Evolutionary conservation across 257 asterid genomes (phyloP), one percentile per base, ranked within the genome.

Genomic region (Verbena officinalis): DNA sequence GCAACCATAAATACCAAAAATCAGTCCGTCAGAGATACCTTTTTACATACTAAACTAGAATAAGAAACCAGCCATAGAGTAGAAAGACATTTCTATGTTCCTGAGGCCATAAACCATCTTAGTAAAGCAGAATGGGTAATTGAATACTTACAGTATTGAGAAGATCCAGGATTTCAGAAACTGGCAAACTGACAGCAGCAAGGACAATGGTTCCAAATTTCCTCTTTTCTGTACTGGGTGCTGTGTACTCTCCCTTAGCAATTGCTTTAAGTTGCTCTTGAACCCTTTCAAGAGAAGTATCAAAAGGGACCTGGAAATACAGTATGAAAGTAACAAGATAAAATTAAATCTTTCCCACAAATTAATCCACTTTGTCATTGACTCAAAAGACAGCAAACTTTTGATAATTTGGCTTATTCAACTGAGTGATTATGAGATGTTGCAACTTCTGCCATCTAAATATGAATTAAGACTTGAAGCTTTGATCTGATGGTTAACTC

Each of bases 161-260:
- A 74, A 87, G 85, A 72, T 40, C 72, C 8, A 70, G 64, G 62
- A 93, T 74, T 55, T 87, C 96, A 42, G 89, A 36, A 71, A 81
- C 87, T 1, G 96, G 95, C 53, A 93, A 85, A 64, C 61, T 84
- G 68, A 93, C 81, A 43, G 97, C 97, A 42, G 95, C 97, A 71
- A 78, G 90, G 68, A 83, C 86, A 4, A 87, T 90, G 63, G 85
- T 46, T 14, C 90, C 95, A 48, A 86, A 75, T 55, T 72, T 84
- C 63, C 95, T 73, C 74, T 64, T 85, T 81, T 87, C 96, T 42
- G 72, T 69, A 60, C 73, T 70, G n/a, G 95, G 96, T 17, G 89
- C 69, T 44, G 30, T 59, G 42, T 89, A 89, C 49, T 87, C 97
- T 23, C 96, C 97, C 78, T 83, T 84, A 0, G 92, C 96, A 59